Percentiles rank a stretch among this genome's conserved stretches.
Conservation (phyloP, 148 eudicot genomes). For the Suaeda aralocaspica region DNA sequence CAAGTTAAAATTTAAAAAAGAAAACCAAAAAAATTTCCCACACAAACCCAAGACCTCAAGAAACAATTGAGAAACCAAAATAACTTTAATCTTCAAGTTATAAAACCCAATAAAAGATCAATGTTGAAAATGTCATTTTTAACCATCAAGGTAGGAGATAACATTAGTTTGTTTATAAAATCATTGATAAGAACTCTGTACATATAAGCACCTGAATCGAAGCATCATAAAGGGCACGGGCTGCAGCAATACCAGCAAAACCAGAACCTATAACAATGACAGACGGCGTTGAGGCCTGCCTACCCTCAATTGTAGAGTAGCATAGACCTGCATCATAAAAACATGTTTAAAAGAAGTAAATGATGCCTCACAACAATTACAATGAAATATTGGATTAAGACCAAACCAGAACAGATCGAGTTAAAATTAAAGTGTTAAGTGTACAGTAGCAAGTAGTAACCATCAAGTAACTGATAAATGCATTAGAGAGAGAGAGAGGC, state of each 20-base stretch:
- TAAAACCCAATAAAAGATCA: neutral
- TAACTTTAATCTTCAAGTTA: neutral
- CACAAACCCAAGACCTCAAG: neutral
- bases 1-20: no score
- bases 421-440: no score
- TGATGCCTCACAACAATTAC: neutral
- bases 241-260: slow-evolving; percentile 90
- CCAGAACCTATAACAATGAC: slow-evolving; percentile 92
- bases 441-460: no score
- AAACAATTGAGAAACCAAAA: neutral
- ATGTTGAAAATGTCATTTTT: neutral
- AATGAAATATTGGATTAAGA: neutral
- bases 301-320: slow-evolving; percentile 45
- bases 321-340: slow-evolving; percentile 48
- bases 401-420: neutral
- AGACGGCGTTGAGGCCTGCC: slow-evolving; percentile 54
- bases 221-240: slow-evolving; percentile 88
- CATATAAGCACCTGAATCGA: slow-evolving; percentile 63
- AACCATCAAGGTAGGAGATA: neutral
- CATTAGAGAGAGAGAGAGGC: no score
- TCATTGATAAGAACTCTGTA: neutral
- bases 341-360: neutral
- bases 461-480: no score
- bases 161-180: neutral
- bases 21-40: no score